Evolutionary conservation across 345 rosid species (phyloP).

Genomic region (Populus nigra): DNA sequence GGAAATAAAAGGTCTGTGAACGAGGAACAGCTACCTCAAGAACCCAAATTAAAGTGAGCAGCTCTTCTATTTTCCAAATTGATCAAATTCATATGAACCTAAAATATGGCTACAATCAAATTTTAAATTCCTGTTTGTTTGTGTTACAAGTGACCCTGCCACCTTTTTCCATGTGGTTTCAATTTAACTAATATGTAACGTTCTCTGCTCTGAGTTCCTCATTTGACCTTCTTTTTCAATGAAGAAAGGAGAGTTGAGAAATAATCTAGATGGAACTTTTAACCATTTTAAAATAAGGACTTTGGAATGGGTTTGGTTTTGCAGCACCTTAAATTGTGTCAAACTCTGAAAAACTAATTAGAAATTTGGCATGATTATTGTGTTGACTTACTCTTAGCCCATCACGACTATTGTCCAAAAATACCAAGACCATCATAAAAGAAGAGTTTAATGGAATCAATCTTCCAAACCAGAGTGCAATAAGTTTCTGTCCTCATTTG

Average conservation of each 20-base stretch:
- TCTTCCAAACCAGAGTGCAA: too few relatives aligned
- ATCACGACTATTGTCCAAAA: too few relatives aligned
- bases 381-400: too few relatives aligned
- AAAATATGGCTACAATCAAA: neutral
- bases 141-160: neutral
- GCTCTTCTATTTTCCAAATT: conserved; percentile 3
- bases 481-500: too few relatives aligned
- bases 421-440: too few relatives aligned
- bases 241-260: neutral
- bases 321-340: neutral
- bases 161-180: neutral
- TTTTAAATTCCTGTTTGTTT: neutral
- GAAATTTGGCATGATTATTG: too few relatives aligned
- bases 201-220: too few relatives aligned
- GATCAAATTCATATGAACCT: neutral
- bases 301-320: neutral
- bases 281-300: neutral
- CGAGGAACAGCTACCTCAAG: conserved; percentile 12
- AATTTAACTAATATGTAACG: too few relatives aligned
- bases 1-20: conserved; percentile 18
- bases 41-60: conserved; percentile 28
- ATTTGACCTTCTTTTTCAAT: neutral
- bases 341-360: neutral
- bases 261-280: neutral
- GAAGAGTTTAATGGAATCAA: too few relatives aligned